Evolutionary conservation across 768 basidiomycete species (phyloP).

Genomic region (Clavaria fumosa): DNA sequence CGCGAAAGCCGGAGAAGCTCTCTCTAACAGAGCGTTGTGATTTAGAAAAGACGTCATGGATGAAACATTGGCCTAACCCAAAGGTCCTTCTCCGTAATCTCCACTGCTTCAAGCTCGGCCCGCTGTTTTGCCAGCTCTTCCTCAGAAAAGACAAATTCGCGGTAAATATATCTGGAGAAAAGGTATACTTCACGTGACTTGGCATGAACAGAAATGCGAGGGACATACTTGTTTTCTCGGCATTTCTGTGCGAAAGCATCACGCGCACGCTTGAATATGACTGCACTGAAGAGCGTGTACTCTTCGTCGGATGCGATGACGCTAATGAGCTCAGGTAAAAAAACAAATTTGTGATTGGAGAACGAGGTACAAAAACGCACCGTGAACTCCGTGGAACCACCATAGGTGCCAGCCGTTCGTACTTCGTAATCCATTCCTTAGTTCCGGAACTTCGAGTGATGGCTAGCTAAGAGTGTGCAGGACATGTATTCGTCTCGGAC

Average conservation of each 20-base stretch:
- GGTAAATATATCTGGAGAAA: constrained; percentile 61
- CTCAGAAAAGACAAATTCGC: constrained; percentile 89
- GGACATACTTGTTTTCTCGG: constrained; percentile 77
- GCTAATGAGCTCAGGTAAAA: constrained; percentile 22
- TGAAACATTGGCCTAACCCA: too few species aligned
- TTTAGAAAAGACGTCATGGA: too few species aligned
- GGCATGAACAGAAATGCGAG: not conserved
- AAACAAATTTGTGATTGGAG: constrained; percentile 7
- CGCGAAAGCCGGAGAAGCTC: constrained; percentile 81
- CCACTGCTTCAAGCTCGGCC: constrained; percentile 66
- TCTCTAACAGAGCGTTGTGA: constrained; percentile 54
- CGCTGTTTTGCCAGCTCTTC: constrained; percentile 65
- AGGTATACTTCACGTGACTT: constrained; percentile 3
- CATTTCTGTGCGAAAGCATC: constrained; percentile 92
- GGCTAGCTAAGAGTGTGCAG: constrained; percentile 9
- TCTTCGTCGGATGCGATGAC: constrained; percentile 76
- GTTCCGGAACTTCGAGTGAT: constrained; percentile 38
- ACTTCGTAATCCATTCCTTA: constrained; percentile 83
- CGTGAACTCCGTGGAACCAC: constrained; percentile 84
- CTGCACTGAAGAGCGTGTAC: constrained; percentile 70
- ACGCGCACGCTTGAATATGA: constrained; percentile 79
- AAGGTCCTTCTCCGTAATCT: constrained; percentile 84
- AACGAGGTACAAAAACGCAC: constrained; percentile 31
- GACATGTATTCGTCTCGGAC: constrained; percentile 14
- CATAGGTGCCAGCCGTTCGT: constrained; percentile 79